A percentile compares a stretch with the other conserved stretches of the same genome.
Conservation (phyloP, 352 stramenopile species). For the Phytophthora tentaculata region DNA sequence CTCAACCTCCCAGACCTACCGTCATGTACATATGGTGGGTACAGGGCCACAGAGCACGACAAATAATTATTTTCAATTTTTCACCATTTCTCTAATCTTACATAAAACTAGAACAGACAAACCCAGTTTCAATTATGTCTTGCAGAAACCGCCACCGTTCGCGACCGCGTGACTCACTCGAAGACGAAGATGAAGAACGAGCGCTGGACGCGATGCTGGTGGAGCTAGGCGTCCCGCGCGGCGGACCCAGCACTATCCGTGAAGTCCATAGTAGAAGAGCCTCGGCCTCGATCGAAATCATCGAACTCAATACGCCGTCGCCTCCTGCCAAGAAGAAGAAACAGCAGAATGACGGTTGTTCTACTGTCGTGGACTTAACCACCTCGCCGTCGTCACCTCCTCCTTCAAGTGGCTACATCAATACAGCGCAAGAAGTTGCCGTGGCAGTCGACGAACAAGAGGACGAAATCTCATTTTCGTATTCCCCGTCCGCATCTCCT, state of each 20-base stretch:
- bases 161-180: conserved; percentile 27
- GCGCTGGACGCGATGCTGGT: conserved; percentile 41
- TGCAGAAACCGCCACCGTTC: conserved; percentile 7
- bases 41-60: too few species aligned
- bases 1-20: too few species aligned
- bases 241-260: not conserved
- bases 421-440: too few species aligned
- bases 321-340: conserved; percentile 18
- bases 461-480: conserved; percentile 25
- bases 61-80: too few species aligned
- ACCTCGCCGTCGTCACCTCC: conserved; percentile 30
- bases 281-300: conserved; percentile 33
- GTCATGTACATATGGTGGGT: too few species aligned
- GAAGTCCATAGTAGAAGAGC: conserved; percentile 18
- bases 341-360: conserved; percentile 19
- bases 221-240: conserved; percentile 38
- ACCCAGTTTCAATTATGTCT: too few species aligned
- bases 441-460: conserved; percentile 10
- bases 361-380: conserved; percentile 53
- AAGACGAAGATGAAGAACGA: conserved; percentile 32
- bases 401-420: conserved; percentile 20
- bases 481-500: conserved; percentile 25
- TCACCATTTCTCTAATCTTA: too few species aligned
- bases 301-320: conserved; percentile 54
- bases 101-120: too few species aligned